These are phyloP conservation scores for Xylariaceae sp. DNA, from an alignment of 2,329 filamentous ascomycete species.

Conservation along the genomic window DNA sequence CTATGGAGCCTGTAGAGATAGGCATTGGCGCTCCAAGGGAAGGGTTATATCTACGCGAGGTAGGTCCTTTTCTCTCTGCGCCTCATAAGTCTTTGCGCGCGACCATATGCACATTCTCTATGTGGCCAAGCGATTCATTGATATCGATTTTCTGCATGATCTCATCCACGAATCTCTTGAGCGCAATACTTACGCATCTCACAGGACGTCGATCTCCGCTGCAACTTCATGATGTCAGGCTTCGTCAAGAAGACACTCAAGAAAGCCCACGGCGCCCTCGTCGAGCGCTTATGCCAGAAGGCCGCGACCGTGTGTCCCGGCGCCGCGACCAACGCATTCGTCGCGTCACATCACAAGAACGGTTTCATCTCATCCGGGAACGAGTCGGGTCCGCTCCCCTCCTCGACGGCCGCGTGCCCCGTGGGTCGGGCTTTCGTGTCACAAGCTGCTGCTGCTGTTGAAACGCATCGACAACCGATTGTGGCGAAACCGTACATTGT, in stretches of 20 bases:
- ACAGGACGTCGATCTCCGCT: slow-evolving; percentile 71
- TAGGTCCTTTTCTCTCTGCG: slow-evolving; percentile 10
- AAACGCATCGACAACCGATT: not conserved
- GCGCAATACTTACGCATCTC: not conserved
- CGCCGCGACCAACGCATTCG: slow-evolving; percentile 1
- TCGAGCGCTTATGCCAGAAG: slow-evolving; percentile 56
- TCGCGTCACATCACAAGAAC: not conserved
- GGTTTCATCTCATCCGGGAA: not conserved
- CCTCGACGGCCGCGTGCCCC: not conserved
- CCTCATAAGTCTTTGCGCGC: not conserved
- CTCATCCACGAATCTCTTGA: not conserved
- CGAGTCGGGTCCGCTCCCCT: not conserved
- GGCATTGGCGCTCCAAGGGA: slow-evolving; percentile 59
- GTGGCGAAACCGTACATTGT: not conserved
- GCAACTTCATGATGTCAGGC: slow-evolving; percentile 66
- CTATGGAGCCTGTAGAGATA: slow-evolving; percentile 58
- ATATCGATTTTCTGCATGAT: not conserved
- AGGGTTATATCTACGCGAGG: slow-evolving; percentile 74
- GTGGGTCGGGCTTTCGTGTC: not conserved
- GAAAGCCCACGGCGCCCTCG: slow-evolving; percentile 65
- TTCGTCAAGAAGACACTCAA: slow-evolving; percentile 83
- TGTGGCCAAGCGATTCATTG: not conserved
- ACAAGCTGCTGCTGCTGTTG: not conserved
- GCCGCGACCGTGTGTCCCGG: slow-evolving; percentile 27
- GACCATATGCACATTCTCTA: too few relatives aligned